Evolutionary conservation across 1,139 yeast species (phyloP), one percentile per base, ranked within the genome.

Genomic region (Magnusiomyces tetraspermus): DNA sequence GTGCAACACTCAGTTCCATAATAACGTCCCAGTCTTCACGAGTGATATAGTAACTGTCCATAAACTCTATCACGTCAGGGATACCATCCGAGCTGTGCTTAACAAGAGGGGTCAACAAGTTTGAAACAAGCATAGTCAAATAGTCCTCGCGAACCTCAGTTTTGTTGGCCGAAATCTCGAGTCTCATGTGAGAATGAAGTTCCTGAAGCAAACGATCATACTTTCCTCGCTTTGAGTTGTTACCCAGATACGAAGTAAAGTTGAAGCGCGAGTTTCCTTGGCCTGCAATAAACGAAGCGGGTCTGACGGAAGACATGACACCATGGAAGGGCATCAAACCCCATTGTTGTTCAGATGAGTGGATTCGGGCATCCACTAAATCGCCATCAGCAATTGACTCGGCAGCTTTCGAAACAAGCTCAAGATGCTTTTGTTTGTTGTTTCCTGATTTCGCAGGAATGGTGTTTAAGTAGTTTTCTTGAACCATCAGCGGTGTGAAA

Each of bases 261-360:
- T 80, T 82, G 55, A 83, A 80, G 60, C 96, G 74, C 10, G 84
- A 84, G 1, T 76, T 70, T 47, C 84, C 70, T 52, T 75, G 77
- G 1, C 98, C 98, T 13, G 89, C 84, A 19, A 88, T 82, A 58
- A 76, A 78, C 48, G 81, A 81, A 0, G 89, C 76, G 0, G 99
- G 98, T 45, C 80, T 73, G 15, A 94, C 88, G 0, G 95, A 80
- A 0, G 97, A 90, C 76, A 86, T 74, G 2, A 89, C 77, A 0
- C 92, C 97, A 69, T 90, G 97, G 61, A 89, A 77, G 2, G 99
- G 99, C 73, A 94, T 77, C 58, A 94, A 74, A 58, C 94, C 81
- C 99, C 99, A 94, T 62, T 87, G 90, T 68, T 92, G 98, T 62
- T 90, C 96, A 48, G 95, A 79, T 43, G 95, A 85, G 62, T 95